phyloP scores from a whole-genome alignment of 1,284 basidiomycete genomes.

The Abortiporus biennis region DNA sequence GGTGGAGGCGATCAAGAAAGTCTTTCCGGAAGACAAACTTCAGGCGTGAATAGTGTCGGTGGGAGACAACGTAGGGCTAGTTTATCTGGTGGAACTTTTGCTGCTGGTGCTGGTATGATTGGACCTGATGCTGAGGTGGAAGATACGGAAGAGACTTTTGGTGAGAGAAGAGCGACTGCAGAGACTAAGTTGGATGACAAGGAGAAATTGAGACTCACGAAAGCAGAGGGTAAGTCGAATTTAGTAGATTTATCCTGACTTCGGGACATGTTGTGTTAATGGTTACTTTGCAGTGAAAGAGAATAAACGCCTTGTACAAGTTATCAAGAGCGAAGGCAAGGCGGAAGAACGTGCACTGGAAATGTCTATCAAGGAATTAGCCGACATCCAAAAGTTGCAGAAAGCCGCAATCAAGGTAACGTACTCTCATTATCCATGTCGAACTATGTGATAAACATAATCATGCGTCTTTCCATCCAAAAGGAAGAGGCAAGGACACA shows the following conservation, averaged over 20 bases:
- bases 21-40: slow-evolving; percentile 10
- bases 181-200: slow-evolving; percentile 37
- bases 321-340: slow-evolving; percentile 48
- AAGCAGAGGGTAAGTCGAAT: slow-evolving; percentile 36
- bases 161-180: slow-evolving; percentile 31
- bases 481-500: slow-evolving; percentile 45
- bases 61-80: slow-evolving; percentile 22
- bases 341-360: slow-evolving; percentile 42
- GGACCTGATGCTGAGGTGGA: slow-evolving; percentile 31
- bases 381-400: slow-evolving; percentile 46
- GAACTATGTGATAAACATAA: not conserved
- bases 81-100: slow-evolving; percentile 38
- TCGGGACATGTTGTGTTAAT: too few relatives aligned
- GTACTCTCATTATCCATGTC: not conserved
- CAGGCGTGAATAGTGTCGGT: slow-evolving; percentile 17
- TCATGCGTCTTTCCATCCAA: not conserved
- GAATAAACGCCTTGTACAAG: slow-evolving; percentile 41
- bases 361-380: slow-evolving; percentile 44
- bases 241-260: not conserved
- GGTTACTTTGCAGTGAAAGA: slow-evolving; percentile 33
- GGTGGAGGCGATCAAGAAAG: slow-evolving; percentile 1
- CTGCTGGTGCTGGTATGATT: slow-evolving; percentile 41
- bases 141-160: slow-evolving; percentile 29
- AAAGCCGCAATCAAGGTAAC: slow-evolving; percentile 44
- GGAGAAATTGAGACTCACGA: slow-evolving; percentile 40